These are phyloP conservation scores for Xylaria palmicola DNA, from an alignment of 495 filamentous ascomycete genomes.

Conservation along the genomic window DNA sequence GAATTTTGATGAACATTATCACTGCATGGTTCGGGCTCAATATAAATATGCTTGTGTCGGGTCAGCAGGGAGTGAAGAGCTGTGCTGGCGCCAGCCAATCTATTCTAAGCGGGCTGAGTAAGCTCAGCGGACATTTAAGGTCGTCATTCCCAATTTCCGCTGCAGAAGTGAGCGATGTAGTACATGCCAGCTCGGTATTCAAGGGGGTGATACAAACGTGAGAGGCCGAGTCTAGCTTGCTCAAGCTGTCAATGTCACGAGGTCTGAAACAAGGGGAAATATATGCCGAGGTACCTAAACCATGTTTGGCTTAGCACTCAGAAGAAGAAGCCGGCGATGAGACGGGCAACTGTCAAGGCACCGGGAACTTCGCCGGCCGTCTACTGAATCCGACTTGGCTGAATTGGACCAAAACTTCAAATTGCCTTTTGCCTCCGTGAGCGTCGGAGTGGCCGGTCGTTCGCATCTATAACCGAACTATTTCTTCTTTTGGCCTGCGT, in stretches of 20 bases:
- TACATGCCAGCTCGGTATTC: no score
- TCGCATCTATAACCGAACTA: slow-evolving; percentile 16
- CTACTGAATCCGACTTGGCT: neutral
- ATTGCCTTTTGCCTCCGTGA: slow-evolving; percentile 25
- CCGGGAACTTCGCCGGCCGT: no score
- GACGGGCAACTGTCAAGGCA: no score
- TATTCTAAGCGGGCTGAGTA: slow-evolving; percentile 5
- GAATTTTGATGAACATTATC: neutral
- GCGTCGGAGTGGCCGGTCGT: slow-evolving; percentile 19
- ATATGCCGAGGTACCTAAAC: neutral
- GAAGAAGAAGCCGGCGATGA: no score
- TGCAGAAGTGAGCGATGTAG: neutral
- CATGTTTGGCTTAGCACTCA: neutral
- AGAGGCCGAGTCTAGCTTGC: no score
- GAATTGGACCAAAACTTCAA: slow-evolving; percentile 5
- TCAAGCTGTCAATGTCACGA: no score
- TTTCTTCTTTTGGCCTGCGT: slow-evolving; percentile 36
- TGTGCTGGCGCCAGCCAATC: slow-evolving; percentile 6
- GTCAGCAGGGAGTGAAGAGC: neutral
- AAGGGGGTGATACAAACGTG: no score
- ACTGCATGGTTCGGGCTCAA: neutral
- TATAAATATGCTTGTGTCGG: neutral
- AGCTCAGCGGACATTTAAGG: neutral
- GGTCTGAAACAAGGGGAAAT: neutral
- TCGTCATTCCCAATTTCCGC: neutral